These are phyloP conservation scores for Lasiosphaeria ovina DNA, from an alignment of 495 filamentous ascomycete genomes.

Conservation along the genomic window DNA sequence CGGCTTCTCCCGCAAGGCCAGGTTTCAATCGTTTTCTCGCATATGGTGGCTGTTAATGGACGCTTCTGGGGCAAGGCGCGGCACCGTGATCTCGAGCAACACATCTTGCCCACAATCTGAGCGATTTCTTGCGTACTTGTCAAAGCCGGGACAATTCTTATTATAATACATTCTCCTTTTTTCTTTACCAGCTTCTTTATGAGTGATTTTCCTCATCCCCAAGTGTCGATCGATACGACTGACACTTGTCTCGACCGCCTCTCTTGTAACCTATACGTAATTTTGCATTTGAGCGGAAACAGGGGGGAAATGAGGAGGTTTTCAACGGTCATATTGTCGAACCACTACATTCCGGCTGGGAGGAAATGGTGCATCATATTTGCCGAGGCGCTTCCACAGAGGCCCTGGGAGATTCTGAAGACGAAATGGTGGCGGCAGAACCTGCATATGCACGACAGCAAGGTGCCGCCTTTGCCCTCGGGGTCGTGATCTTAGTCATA, in stretches of 20 bases:
- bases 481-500: slow-evolving; percentile 18
- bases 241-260: no score
- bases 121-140: no score
- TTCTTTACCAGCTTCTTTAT: no score
- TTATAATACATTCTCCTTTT: no score
- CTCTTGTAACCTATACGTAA: slow-evolving; percentile 58
- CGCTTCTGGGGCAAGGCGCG: slow-evolving; percentile 48
- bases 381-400: background rate
- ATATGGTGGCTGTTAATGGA: no score
- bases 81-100: slow-evolving; percentile 49
- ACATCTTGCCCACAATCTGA: slow-evolving; percentile 38
- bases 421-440: slow-evolving; percentile 36
- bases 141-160: no score
- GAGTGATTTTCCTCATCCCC: no score
- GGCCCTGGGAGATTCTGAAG: slow-evolving; percentile 20
- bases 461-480: slow-evolving; percentile 2
- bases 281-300: slow-evolving; percentile 25
- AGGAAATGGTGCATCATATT: slow-evolving; percentile 27
- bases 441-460: slow-evolving; percentile 31
- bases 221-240: no score
- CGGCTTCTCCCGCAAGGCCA: no score
- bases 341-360: slow-evolving; percentile 3
- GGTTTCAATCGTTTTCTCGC: no score
- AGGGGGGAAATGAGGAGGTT: slow-evolving; percentile 14
- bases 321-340: background rate